Evolutionary conservation across 164 flowering plant genomes (phyloP), one percentile per base, ranked within the genome.

Genomic region (Umbellularia californica): DNA sequence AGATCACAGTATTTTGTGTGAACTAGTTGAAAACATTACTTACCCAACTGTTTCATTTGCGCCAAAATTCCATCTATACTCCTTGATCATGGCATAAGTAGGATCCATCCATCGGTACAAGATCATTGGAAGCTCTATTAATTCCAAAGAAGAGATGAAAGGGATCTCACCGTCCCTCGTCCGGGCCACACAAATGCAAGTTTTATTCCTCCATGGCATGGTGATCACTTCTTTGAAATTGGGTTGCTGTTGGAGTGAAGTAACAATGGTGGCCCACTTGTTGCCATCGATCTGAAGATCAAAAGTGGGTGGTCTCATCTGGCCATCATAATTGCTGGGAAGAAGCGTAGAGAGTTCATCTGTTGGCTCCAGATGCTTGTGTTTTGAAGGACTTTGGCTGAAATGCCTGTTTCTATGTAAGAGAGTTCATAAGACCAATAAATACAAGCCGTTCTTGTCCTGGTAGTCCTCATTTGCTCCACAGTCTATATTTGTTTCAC

Each of bases 261-360:
- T 68, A 2, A 80, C 75, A 55, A 55, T 55, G 2, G 70, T 65
- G 13, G 75, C 69, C 82, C 82, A 80, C 13, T 20, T 58, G 28
- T 74, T 70, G 3, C 79, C 82, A n/a, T 80, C 72, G 28, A 77
- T 73, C 55, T 66, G 74, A 27, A 77, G 77, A 58, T 80, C 77
- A 23, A 80, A 77, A 5, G 77, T 74, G 28, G 77, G 82, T 7
- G 77, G 79, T 2, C 13, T 66, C 19, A 27, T 24, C 22, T 5
- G 58, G 2, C 77, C 75, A 23, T 76, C 82, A 25, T 76, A 77
- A 68, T 77, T 80, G 24, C 83, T 17, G 73, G 72, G 70, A 74
- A 78, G 67, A 50, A 65, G 5, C 77, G 65, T 19, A 70, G 74
- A 0, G 72, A 22, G n/a, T 28, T 67, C 70, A 67, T 28, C 2